phyloP scores from a whole-genome alignment of 1,284 basidiomycete species.

The Ceratobasidium theobromae region DNA sequence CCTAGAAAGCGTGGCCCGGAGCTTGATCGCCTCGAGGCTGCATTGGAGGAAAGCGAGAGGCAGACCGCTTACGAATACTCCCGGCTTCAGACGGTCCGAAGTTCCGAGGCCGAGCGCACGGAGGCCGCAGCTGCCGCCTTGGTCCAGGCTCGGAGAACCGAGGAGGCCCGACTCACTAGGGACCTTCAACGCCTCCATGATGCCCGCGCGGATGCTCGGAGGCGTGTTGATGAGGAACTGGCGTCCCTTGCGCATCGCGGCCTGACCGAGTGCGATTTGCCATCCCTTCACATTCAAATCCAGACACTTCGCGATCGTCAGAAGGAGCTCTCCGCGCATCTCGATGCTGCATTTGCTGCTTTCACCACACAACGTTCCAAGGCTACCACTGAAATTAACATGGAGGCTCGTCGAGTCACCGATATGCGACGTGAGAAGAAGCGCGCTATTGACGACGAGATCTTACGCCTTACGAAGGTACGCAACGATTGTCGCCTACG shows the following conservation, averaged over 20 bases:
- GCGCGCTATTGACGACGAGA: conserved; percentile 13
- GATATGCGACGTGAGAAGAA: conserved; percentile 26
- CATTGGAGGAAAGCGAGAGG: conserved; percentile 29
- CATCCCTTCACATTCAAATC: conserved; percentile 18
- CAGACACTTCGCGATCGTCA: conserved; percentile 19
- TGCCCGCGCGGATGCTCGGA: conserved; percentile 5
- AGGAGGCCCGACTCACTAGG: neutral
- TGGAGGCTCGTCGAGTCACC: conserved; percentile 6
- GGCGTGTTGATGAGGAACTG: conserved; percentile 15
- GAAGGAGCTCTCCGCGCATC: neutral
- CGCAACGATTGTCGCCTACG: conserved; percentile 8
- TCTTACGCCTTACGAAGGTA: conserved; percentile 7
- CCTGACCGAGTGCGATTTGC: conserved; percentile 18
- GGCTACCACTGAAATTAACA: conserved; percentile 20
- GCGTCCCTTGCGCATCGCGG: conserved; percentile 23
- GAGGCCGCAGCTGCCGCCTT: conserved; percentile 14
- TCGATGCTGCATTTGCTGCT: conserved; percentile 12
- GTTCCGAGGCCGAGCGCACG: conserved; percentile 18
- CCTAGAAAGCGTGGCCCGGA: conserved; percentile 32
- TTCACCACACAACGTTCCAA: conserved; percentile 23
- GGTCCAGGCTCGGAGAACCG: conserved; percentile 22
- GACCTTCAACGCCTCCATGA: conserved; percentile 13
- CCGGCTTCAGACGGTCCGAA: conserved; percentile 27
- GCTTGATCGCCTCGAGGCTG: conserved; percentile 29
- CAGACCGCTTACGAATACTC: conserved; percentile 29